These are phyloP conservation scores for Solanum megistacrolobum DNA, from an alignment of 257 asterid genomes.

Conservation along the genomic window DNA sequence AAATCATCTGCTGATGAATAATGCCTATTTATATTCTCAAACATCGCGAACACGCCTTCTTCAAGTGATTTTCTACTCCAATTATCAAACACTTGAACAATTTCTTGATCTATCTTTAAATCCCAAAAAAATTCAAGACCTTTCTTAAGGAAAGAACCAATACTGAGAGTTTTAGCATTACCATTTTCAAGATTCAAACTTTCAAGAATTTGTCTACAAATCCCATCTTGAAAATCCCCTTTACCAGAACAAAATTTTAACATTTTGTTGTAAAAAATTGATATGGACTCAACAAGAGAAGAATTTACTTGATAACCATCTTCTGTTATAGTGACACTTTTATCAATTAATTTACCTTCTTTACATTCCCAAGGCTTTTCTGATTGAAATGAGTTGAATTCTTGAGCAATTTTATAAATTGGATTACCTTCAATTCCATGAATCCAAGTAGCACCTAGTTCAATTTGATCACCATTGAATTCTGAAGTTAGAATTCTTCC, in stretches of 20 bases:
- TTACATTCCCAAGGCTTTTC: no score
- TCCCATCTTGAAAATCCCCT: background rate
- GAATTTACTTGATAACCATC: constrained; percentile 43
- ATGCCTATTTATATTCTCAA: constrained; percentile 61
- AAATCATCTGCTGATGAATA: constrained; percentile 64
- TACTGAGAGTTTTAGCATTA: background rate
- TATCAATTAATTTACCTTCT: no score
- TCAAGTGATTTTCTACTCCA: background rate
- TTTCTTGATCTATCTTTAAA: constrained; percentile 1
- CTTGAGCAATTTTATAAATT: no score
- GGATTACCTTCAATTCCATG: no score
- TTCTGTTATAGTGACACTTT: constrained; percentile 1
- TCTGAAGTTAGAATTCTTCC: no score
- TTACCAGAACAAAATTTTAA: constrained; percentile 28
- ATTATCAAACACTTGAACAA: background rate
- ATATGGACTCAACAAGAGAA: constrained; percentile 45
- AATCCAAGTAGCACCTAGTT: no score
- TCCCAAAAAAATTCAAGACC: constrained; percentile 46
- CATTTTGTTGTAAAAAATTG: constrained; percentile 39
- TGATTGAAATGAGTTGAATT: no score
- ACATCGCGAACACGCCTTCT: constrained; percentile 47
- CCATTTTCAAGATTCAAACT: constrained; percentile 4
- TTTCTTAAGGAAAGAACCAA: background rate
- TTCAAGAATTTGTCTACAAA: background rate
- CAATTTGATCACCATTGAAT: no score